Evolutionary conservation across 164 flowering plant genomes (phyloP).

Genomic region (Aristolochia fimbriata): DNA sequence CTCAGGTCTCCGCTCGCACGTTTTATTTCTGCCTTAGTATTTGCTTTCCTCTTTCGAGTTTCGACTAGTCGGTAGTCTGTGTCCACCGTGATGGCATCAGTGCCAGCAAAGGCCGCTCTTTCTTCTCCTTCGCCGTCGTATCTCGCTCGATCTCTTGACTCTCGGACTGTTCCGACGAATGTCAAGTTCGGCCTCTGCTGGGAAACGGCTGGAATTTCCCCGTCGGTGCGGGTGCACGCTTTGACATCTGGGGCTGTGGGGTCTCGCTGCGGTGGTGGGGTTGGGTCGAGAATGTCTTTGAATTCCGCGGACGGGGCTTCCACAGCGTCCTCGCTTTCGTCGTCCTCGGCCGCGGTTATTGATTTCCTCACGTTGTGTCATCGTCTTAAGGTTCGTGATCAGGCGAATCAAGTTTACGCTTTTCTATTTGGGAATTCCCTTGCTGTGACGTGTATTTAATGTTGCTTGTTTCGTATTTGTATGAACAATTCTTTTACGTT

Average conservation of each 20-base stretch:
- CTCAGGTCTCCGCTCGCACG: too few species aligned
- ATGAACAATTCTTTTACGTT: too few species aligned
- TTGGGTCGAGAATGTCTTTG: too few species aligned
- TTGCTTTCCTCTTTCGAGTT: too few species aligned
- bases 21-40: too few species aligned
- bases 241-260: too few species aligned
- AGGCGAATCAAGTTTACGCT: not conserved
- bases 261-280: too few species aligned
- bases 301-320: conserved; percentile 5
- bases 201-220: conserved; percentile 14
- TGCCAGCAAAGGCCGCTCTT: conserved; percentile 31
- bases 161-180: conserved; percentile 15
- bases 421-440: not conserved
- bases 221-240: too few species aligned
- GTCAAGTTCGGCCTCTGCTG: conserved; percentile 12
- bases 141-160: conserved; percentile 10
- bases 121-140: conserved; percentile 2
- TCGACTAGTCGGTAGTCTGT: too few species aligned
- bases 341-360: conserved; percentile 54
- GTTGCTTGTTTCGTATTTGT: not conserved
- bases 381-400: conserved; percentile 59
- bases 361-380: conserved; percentile 92
- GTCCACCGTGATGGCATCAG: conserved; percentile 3
- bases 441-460: not conserved
- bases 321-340: conserved; percentile 14